Percentiles rank a stretch among this genome's conserved stretches.
phyloP scores from a whole-genome alignment of 2,329 filamentous ascomycete genomes.

The Hirsutella rhossiliensis region DNA sequence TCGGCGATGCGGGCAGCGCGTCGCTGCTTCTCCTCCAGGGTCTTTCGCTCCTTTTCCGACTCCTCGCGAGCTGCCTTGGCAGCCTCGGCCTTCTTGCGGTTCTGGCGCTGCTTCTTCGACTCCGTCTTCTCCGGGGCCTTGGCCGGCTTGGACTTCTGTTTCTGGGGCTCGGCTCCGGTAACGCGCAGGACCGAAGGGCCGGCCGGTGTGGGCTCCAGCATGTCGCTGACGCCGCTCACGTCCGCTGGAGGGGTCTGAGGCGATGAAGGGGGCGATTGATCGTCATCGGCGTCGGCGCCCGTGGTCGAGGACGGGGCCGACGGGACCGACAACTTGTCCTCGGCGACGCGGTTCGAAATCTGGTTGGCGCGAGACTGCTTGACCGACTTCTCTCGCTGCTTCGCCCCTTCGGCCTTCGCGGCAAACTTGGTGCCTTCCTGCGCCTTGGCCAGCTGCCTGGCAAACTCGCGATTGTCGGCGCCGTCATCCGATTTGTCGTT shows the following conservation, averaged over 20 bases:
- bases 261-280: conserved; percentile 58
- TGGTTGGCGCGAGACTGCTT: conserved; percentile 55
- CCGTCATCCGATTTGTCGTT: conserved; percentile 42
- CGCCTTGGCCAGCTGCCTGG: conserved; percentile 56
- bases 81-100: conserved; percentile 76
- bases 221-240: conserved; percentile 69
- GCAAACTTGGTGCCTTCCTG: conserved; percentile 56
- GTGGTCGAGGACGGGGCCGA: conserved; percentile 57
- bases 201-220: conserved; percentile 64
- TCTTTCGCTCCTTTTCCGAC: conserved; percentile 66
- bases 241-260: conserved; percentile 46
- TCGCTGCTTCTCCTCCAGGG: conserved; percentile 69
- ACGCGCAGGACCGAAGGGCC: conserved; percentile 69
- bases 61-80: conserved; percentile 64
- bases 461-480: conserved; percentile 63
- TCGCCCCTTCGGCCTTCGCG: conserved; percentile 39
- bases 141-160: conserved; percentile 50
- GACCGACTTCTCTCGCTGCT: conserved; percentile 56
- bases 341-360: conserved; percentile 29
- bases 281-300: conserved; percentile 69
- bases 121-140: conserved; percentile 57
- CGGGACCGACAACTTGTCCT: conserved; percentile 26
- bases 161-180: conserved; percentile 51
- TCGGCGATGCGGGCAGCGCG: conserved; percentile 71
- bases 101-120: conserved; percentile 93